Evolutionary conservation across 2,329 filamentous ascomycete genomes (phyloP).

Genomic region (Xylariales sp.): DNA sequence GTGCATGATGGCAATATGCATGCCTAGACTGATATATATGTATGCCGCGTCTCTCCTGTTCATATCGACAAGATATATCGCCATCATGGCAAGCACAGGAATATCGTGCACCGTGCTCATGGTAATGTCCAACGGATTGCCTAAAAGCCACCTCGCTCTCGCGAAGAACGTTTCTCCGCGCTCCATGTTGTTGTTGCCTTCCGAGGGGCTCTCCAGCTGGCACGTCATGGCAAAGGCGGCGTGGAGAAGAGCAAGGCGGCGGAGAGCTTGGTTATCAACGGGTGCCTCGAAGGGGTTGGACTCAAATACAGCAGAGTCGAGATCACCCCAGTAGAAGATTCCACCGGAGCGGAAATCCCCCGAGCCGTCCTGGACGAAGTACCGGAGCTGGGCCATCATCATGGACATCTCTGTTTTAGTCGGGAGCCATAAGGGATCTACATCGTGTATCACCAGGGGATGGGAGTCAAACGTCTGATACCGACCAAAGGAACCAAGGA

Average conservation of each 20-base stretch:
- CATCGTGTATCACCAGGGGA: slow-evolving; percentile 30
- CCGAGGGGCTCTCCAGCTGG: slow-evolving; percentile 24
- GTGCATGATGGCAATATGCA: slow-evolving; percentile 43
- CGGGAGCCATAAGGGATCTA: slow-evolving; percentile 36
- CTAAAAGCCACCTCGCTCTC: slow-evolving; percentile 36
- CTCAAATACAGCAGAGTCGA: slow-evolving; percentile 21
- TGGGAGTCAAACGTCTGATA: slow-evolving; percentile 45
- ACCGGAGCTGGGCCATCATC: slow-evolving; percentile 35
- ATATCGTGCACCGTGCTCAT: slow-evolving; percentile 38
- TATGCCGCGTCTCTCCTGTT: slow-evolving; percentile 45
- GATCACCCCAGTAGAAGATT: slow-evolving; percentile 43
- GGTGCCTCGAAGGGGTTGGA: slow-evolving; percentile 9
- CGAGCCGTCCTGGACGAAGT: slow-evolving; percentile 40
- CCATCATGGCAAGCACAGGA: slow-evolving; percentile 40
- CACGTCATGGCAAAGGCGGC: slow-evolving; percentile 38
- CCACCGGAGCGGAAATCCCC: slow-evolving; percentile 38
- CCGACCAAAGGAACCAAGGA: slow-evolving; percentile 36
- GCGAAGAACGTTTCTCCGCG: slow-evolving; percentile 41
- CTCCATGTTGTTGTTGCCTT: slow-evolving; percentile 23
- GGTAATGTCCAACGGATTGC: slow-evolving; percentile 42
- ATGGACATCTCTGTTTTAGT: slow-evolving; percentile 27
- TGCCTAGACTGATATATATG: slow-evolving; percentile 40
- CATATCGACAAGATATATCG: slow-evolving; percentile 44
- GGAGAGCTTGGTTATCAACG: slow-evolving; percentile 16
- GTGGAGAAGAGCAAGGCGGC: slow-evolving; percentile 40